phyloP scores from a whole-genome alignment of 148 eudicot species.

The Nyssa sinensis region DNA sequence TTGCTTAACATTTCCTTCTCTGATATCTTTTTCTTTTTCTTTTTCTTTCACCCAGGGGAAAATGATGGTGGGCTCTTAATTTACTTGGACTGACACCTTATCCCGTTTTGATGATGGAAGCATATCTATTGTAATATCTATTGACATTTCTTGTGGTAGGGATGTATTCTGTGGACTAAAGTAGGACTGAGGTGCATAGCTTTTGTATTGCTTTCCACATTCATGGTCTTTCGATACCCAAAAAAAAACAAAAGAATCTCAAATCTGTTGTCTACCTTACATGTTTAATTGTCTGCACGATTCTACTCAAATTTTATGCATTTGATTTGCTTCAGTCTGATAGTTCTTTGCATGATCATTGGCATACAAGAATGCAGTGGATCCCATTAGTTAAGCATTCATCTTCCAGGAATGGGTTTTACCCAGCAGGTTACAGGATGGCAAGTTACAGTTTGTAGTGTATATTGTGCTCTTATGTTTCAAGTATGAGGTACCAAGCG shows the following conservation, averaged over 20 bases:
- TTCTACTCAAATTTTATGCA: too few relatives aligned
- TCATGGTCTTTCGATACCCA: neutral
- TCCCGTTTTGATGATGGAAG: neutral
- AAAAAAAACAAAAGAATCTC: too few relatives aligned
- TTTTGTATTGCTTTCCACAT: neutral
- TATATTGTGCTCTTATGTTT: too few relatives aligned
- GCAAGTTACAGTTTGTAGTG: too few relatives aligned
- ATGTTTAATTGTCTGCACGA: too few relatives aligned
- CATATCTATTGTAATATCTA: neutral
- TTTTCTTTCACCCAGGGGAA: neutral
- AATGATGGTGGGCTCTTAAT: neutral
- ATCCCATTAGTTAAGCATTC: neutral
- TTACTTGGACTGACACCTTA: neutral
- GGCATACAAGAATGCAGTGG: neutral
- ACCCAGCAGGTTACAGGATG: neutral
- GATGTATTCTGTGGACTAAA: neutral
- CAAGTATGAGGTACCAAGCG: too few relatives aligned
- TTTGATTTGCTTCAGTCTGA: too few relatives aligned
- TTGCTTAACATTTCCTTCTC: neutral
- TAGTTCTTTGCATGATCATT: too few relatives aligned
- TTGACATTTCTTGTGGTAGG: neutral
- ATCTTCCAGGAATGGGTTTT: neutral
- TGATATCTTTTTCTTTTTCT: neutral
- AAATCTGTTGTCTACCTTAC: too few relatives aligned
- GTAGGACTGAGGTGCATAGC: neutral